Evolutionary conservation across 192 early-diverging fungal genomes (phyloP), one percentile per base, ranked within the genome.

Genomic region (Coemansia pectinata): DNA sequence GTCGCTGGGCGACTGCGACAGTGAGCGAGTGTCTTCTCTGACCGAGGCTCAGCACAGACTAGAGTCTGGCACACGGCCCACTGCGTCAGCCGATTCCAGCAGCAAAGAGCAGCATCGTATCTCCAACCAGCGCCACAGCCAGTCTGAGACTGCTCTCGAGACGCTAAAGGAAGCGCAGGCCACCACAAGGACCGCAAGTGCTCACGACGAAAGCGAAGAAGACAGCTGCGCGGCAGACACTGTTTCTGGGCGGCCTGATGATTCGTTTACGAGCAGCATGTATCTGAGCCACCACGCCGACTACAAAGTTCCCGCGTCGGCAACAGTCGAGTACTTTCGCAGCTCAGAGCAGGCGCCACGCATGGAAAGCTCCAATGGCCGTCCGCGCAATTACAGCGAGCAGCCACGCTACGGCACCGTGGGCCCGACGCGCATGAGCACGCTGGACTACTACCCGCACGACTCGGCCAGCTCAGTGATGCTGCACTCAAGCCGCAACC

Each of bases 401-500:
- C 25, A 38, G 42, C 61, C 72, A 11, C 44, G 29, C 59, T 53
- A 65, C 31, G 64, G 27, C 23, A 34, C 34, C 8, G 36, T 42
- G 15, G 74, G 72, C 2, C 36, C 47, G 9, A 69, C 63, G 53
- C 72, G 77, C 23, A 67, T 74, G 72, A 71, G 72, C 55, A 67
- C 69, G 11, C 39, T 67, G 50, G 77, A 73, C 41, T 77, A 65
- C 60, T 71, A 63, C 42, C 76, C 76, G 14, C 58, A 64, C 8
- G 64, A 61, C 68, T 44, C 65, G 5, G 38, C 44, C 29, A 65
- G 50, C 25, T 59, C 62, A 8, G 70, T 73, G 23, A 85, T 70
- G 71, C 31, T 73, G 55, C 78, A 44, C 69, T 87, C 65, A 86
- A 86, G 66, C 58, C 83, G 69, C 84, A 88, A 76, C 74, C 90